These are phyloP conservation scores for Nevesoporus exiguus DNA, from an alignment of 768 basidiomycete genomes.

Conservation along the genomic window DNA sequence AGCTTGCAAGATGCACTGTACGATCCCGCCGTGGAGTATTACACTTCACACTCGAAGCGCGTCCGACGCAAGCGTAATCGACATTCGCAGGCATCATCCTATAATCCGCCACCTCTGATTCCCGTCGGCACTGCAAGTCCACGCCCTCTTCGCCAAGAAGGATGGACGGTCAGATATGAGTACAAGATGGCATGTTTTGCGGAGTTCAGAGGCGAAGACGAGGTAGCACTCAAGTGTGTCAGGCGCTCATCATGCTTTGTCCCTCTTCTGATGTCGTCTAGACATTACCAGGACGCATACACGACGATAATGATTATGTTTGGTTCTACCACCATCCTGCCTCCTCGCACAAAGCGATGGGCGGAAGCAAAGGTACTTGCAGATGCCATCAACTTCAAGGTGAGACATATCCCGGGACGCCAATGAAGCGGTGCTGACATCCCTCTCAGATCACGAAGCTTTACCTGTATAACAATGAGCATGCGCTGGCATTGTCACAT, in stretches of 20 bases:
- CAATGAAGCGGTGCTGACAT: neutral
- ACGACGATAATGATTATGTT: slow-evolving; percentile 83
- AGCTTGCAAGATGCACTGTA: slow-evolving; percentile 87
- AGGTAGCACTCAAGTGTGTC: slow-evolving; percentile 85
- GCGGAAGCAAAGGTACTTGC: slow-evolving; percentile 97
- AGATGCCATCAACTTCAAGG: slow-evolving; percentile 91
- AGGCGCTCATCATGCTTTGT: neutral
- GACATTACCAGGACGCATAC: slow-evolving; percentile 95
- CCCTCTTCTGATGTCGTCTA: slow-evolving; percentile 30
- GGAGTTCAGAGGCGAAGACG: slow-evolving; percentile 89
- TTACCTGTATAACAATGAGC: slow-evolving; percentile 88
- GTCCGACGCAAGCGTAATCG: slow-evolving; percentile 86
- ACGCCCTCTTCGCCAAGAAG: slow-evolving; percentile 73
- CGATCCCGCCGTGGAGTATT: slow-evolving; percentile 90
- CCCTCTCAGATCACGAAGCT: slow-evolving; percentile 74
- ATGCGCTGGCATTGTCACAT: slow-evolving; percentile 73
- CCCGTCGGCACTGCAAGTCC: slow-evolving; percentile 39
- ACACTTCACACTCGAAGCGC: slow-evolving; percentile 87
- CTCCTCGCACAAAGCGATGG: slow-evolving; percentile 95
- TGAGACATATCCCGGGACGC: slow-evolving; percentile 29
- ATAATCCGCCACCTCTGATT: slow-evolving; percentile 44
- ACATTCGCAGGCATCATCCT: slow-evolving; percentile 60
- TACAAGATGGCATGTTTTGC: slow-evolving; percentile 98
- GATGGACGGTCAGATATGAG: slow-evolving; percentile 96
- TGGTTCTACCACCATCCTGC: slow-evolving; percentile 77